A percentile compares a stretch with the other conserved stretches of the same genome.
Evolutionary conservation across 2,329 filamentous ascomycete genomes (phyloP).

Genomic region (Cryphonectria japonica): DNA sequence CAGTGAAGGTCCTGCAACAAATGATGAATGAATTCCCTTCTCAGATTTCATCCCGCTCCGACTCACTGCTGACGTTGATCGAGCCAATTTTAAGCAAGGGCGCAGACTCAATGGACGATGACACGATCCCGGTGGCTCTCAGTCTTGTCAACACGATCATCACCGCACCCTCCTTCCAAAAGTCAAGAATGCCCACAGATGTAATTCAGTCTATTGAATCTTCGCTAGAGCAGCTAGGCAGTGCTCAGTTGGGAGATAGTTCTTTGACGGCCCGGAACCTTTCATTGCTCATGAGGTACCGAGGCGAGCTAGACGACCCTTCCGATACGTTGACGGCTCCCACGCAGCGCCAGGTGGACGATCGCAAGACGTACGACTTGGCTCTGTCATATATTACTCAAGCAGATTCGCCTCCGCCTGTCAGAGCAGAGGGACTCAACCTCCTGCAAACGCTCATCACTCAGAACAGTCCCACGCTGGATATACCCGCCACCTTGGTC

Average conservation of each 20-base stretch:
- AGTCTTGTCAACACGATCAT: conserved; percentile 66
- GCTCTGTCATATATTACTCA: conserved; percentile 67
- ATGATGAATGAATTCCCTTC: conserved; percentile 67
- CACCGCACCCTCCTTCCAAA: conserved; percentile 60
- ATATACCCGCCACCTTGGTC: conserved; percentile 67
- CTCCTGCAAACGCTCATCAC: conserved; percentile 62
- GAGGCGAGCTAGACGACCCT: conserved; percentile 55
- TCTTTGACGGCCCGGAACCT: conserved; percentile 61
- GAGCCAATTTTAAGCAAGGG: conserved; percentile 58
- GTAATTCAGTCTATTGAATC: conserved; percentile 51
- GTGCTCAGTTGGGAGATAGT: conserved; percentile 44
- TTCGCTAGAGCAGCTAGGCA: conserved; percentile 51
- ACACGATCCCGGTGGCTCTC: conserved; percentile 56
- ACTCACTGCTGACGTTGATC: conserved; percentile 67
- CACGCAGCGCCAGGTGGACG: conserved; percentile 57
- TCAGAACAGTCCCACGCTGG: conserved; percentile 60
- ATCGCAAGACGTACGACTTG: conserved; percentile 64
- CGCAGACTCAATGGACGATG: conserved; percentile 48
- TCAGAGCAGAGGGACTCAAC: conserved; percentile 68
- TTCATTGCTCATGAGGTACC: conserved; percentile 58
- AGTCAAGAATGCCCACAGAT: conserved; percentile 47
- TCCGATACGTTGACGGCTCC: conserved; percentile 43
- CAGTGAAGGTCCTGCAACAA: conserved; percentile 66
- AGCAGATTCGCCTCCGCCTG: conserved; percentile 65
- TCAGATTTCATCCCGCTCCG: conserved; percentile 65